A percentile compares a stretch with the other conserved stretches of the same genome.
These are phyloP conservation scores for Trametes maxima DNA, from an alignment of 768 basidiomycete genomes.

Conservation along the genomic window DNA sequence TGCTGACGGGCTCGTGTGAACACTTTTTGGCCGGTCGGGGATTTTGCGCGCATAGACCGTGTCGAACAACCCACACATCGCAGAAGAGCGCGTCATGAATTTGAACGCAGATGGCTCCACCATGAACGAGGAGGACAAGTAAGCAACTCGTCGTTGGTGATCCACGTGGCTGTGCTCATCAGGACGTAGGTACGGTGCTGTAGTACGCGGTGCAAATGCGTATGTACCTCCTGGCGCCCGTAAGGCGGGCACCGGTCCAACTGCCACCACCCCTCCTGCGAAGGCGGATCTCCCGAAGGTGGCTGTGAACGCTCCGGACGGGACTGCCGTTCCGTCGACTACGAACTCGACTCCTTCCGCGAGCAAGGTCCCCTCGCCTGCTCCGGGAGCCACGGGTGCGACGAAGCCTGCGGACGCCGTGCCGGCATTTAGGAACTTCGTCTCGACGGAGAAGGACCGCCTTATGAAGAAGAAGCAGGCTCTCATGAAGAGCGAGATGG, in stretches of 20 bases:
- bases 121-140: constrained; percentile 97
- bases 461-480: constrained; percentile 90
- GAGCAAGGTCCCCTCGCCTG: constrained; percentile 50
- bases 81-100: constrained; percentile 79
- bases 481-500: constrained; percentile 89
- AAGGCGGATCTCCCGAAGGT: constrained; percentile 68
- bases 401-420: constrained; percentile 62
- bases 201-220: constrained; percentile 83
- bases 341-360: constrained; percentile 56
- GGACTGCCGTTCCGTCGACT: constrained; percentile 54
- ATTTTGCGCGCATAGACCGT: constrained; percentile 44
- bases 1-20: neutral
- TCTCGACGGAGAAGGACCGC: constrained; percentile 87
- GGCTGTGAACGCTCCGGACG: constrained; percentile 79
- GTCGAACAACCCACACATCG: constrained; percentile 80
- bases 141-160: constrained; percentile 32
- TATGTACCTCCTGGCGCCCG: constrained; percentile 95
- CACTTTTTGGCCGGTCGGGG: neutral
- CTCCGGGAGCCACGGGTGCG: constrained; percentile 14
- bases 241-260: constrained; percentile 33
- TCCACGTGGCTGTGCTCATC: constrained; percentile 29
- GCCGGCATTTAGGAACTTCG: constrained; percentile 89
- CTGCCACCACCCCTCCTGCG: constrained; percentile 35
- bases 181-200: constrained; percentile 79
- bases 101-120: constrained; percentile 67